Conservation (phyloP, 2,329 filamentous ascomycete genomes). For the Penicillium palitans region DNA sequence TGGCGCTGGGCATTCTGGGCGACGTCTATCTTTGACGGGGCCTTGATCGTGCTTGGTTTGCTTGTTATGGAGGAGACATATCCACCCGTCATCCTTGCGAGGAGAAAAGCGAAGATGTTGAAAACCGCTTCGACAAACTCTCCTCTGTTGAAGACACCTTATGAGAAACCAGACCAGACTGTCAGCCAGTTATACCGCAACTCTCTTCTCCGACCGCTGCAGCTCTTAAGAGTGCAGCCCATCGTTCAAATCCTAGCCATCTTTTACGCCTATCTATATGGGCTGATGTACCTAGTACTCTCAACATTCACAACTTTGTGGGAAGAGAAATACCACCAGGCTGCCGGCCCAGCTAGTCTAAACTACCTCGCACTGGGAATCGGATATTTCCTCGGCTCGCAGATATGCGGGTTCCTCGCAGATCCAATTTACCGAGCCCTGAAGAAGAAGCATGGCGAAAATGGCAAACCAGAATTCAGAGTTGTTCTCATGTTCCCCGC, state of each 20-base stretch:
- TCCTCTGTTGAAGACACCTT: conserved; percentile 34
- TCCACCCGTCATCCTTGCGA: conserved; percentile 57
- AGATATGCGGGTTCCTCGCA: conserved; percentile 29
- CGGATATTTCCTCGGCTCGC: conserved; percentile 57
- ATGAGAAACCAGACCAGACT: conserved; percentile 19
- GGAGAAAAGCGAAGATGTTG: conserved; percentile 50
- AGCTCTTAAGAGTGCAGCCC: conserved; percentile 54
- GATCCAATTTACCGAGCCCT: neutral
- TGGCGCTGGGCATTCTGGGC: conserved; percentile 63
- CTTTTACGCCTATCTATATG: conserved; percentile 57
- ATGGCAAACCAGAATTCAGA: conserved; percentile 56
- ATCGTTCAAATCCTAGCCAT: conserved; percentile 55
- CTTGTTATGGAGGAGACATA: conserved; percentile 63
- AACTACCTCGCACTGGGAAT: conserved; percentile 61
- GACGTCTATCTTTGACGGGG: conserved; percentile 58
- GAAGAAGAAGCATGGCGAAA: neutral
- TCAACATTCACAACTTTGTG: conserved; percentile 60
- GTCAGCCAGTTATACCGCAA: conserved; percentile 23
- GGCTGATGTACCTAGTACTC: conserved; percentile 60
- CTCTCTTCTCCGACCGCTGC: conserved; percentile 53
- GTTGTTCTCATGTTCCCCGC: conserved; percentile 56
- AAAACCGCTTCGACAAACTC: conserved; percentile 20
- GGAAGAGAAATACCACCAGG: conserved; percentile 51
- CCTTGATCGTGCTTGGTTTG: conserved; percentile 59
- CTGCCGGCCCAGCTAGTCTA: conserved; percentile 54